Evolutionary conservation across 176 grass and related monocot species (phyloP), one percentile per base, ranked within the genome.

Genomic region (Zea luxurians): DNA sequence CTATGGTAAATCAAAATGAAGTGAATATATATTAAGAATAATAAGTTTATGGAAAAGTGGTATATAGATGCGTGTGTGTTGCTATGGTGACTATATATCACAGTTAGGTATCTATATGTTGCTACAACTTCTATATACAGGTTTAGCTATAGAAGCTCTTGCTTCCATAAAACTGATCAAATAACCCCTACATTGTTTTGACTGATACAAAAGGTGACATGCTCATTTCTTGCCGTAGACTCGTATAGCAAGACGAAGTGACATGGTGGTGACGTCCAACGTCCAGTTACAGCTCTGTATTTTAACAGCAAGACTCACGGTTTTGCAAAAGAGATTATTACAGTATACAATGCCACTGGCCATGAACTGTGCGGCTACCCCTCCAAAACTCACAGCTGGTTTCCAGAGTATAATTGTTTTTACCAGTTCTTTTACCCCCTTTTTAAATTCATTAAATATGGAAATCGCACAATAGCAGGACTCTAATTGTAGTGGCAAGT

Each of bases 341-440:
- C 87, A n/a, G 74, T 94, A 66, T 49, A 90, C 59, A 85, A 75
- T 70, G 83, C 81, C 47, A 90, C 47, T 35, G 87, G 95, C 48
- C 83, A 94, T 78, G 80, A 36, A 65, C 70, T 90, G 76, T 12
- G 4, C 34, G 89, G 91, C 37, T 2, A 7, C 34, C 87, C 91
- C 52, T 84, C 74, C 48, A 85, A 88, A 83, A 83, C 81, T 77
- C 75, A 94, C 84, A 97, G 91, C 80, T 97, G 80, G 91, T 97
- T 97, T 88, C 87, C 91, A 70, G 91, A 87, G 95, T 97, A 92
- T 86, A 66, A 13, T 61, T n/a, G 17, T 68, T 78, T 11, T 70
- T n/a, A 37, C 49, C 17, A 76, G 4, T 46, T 65, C 41, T 16
- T 18, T 63, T 40, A n/a, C n/a, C n/a, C n/a, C 27, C 17, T 13